Evolutionary conservation across 176 grass and related monocot genomes (phyloP), one percentile per base, ranked within the genome.

Genomic region (Oryza glaberrima): DNA sequence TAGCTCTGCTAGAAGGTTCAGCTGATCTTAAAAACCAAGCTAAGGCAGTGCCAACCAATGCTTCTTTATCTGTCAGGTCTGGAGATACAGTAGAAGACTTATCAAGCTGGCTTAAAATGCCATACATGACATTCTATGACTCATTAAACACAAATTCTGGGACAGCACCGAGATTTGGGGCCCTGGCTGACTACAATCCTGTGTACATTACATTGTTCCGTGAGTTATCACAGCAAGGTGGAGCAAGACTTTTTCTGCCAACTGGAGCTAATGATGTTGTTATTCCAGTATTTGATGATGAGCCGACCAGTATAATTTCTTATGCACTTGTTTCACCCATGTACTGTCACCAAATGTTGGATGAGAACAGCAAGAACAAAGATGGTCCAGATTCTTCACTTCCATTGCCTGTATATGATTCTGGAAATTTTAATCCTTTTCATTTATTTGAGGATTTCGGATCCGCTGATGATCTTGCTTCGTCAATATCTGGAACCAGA

Each of bases 241-340:
- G 90, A 83, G 86, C 85, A 38, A 92, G 91, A 78, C 70, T 92
- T 81, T 93, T 98, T 84, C 83, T 98, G 71, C 96, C 93, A 70
- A 81, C 76, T 72, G 91, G 93, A 73, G 86, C 79, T 52, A 91
- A 94, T 84, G 85, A 86, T 78, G 87, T 88, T 78, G 89, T 94
- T 76, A 94, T 96, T 75, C 96, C 96, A 64, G 89, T 98, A 49
- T 96, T 94, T 94, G 93, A 94, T 86, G 96, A 98, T 83, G 96
- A 98, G 63, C 96, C 93, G 13, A 98, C 93, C 23, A 98, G 96
- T 84, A 86, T 92, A 72, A 98, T 98, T 82, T 88, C 93, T 6
- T 96, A 98, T 83, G 93, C 86, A 44, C 96, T 98, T 82, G 88
- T 96, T 86, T 92, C 91, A 79, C 80, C 78, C 58, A 85, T 92